Conservation (phyloP, 2,329 filamentous ascomycete genomes). For the Penicillium decumbens region DNA sequence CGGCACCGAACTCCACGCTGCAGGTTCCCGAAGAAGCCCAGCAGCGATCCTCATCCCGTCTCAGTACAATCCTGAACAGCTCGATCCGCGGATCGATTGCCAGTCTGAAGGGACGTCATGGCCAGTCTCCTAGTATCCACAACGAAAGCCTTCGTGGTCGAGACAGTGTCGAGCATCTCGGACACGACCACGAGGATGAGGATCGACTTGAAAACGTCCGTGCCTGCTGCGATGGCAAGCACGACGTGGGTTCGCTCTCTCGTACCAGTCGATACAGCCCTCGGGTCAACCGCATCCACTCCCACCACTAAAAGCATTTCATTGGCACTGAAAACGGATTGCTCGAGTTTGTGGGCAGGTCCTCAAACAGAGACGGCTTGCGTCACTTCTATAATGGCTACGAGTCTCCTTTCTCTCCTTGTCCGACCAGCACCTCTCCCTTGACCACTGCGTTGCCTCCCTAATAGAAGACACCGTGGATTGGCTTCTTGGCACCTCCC, state of each 20-base stretch:
- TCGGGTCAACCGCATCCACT: conserved; percentile 36
- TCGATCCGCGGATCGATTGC: conserved; percentile 50
- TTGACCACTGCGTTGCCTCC: background rate
- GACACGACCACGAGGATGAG: conserved; percentile 59
- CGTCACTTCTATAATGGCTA: conserved; percentile 21
- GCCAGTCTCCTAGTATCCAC: conserved; percentile 36
- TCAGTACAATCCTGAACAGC: conserved; percentile 47
- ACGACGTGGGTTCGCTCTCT: conserved; percentile 57
- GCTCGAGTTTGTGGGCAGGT: conserved; percentile 24
- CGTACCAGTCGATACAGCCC: conserved; percentile 42
- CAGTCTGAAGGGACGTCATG: conserved; percentile 43
- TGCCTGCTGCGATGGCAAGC: conserved; percentile 91
- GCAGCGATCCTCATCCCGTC: conserved; percentile 45
- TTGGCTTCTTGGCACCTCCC: conserved; percentile 1
- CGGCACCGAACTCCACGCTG: conserved; percentile 32
- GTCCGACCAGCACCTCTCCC: conserved; percentile 7
- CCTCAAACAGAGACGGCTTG: conserved; percentile 23
- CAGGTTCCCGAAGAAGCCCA: conserved; percentile 35
- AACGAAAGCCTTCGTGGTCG: conserved; percentile 45
- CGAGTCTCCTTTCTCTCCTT: conserved; percentile 19
- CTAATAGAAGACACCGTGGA: background rate
- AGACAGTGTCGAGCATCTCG: conserved; percentile 77
- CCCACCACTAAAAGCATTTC: conserved; percentile 28
- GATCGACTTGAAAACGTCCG: conserved; percentile 89
- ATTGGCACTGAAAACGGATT: conserved; percentile 13